phyloP scores from a whole-genome alignment of 1,284 basidiomycete genomes.

The Ganoderma boninense region DNA sequence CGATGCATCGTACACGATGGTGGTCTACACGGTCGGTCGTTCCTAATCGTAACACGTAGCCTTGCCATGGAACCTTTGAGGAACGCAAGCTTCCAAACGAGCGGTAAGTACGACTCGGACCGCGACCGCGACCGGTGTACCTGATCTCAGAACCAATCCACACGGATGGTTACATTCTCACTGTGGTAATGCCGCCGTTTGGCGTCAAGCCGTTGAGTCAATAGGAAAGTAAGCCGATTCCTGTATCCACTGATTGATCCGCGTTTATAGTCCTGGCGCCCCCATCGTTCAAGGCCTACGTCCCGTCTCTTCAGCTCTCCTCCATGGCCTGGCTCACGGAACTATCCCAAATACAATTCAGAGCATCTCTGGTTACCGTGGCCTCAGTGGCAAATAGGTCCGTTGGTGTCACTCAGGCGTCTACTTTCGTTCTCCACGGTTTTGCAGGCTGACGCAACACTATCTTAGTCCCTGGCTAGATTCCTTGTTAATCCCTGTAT shows the following conservation, averaged over 20 bases:
- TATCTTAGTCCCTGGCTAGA: conserved; percentile 20
- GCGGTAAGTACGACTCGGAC: no score
- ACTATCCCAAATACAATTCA: conserved; percentile 15
- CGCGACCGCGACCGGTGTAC: no score
- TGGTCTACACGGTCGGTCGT: no score
- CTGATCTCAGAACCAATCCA: no score
- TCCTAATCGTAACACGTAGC: no score
- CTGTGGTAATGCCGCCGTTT: neutral
- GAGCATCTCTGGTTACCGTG: conserved; percentile 3
- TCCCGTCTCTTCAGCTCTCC: neutral
- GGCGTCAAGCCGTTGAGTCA: neutral
- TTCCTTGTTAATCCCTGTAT: conserved; percentile 14
- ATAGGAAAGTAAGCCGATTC: no score
- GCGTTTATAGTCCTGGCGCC: neutral
- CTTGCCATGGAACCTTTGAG: no score
- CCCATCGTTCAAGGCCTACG: neutral
- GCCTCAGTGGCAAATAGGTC: conserved; percentile 17
- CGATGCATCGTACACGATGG: no score
- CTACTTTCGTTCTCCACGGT: neutral
- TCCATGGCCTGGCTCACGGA: conserved; percentile 14
- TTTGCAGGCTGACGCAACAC: neutral
- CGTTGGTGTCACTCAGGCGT: neutral
- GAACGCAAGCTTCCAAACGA: no score
- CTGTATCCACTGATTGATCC: neutral
- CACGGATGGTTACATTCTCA: neutral